Conservation (phyloP, 2,329 filamentous ascomycete genomes). For the Phaeoacremonium minimum region DNA sequence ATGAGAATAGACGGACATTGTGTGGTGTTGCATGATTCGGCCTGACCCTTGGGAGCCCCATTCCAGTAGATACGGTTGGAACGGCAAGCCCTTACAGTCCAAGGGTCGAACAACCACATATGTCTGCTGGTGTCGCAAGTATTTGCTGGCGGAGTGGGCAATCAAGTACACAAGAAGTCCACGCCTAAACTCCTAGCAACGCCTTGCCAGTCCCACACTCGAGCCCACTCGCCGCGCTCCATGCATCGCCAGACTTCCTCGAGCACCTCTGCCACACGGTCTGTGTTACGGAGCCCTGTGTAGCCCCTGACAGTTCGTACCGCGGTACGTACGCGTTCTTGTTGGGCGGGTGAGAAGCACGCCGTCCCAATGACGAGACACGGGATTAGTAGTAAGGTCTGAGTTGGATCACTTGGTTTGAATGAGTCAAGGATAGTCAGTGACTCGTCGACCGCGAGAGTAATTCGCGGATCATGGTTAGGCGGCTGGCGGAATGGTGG, state of each 20-base stretch:
- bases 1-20: too few relatives aligned
- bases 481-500: conserved; percentile 41
- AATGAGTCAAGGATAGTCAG: conserved; percentile 51
- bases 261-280: conserved; percentile 48
- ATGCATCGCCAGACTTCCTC: conserved; percentile 58
- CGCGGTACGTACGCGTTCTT: conserved; percentile 45
- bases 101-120: too few relatives aligned
- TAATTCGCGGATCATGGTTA: conserved; percentile 47
- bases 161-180: conserved; percentile 48
- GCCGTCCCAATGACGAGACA: conserved; percentile 59
- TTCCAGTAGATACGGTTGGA: too few relatives aligned
- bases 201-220: conserved; percentile 62
- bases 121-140: too few relatives aligned
- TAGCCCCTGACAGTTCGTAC: conserved; percentile 50
- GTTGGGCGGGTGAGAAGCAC: conserved; percentile 48
- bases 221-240: conserved; percentile 51
- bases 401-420: conserved; percentile 51
- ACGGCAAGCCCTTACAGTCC: too few relatives aligned
- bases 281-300: conserved; percentile 55
- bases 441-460: conserved; percentile 51
- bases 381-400: conserved; percentile 56
- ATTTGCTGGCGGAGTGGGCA: too few relatives aligned
- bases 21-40: too few relatives aligned
- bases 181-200: conserved; percentile 48
- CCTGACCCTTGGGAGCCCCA: too few relatives aligned